Conservation (phyloP, 2,329 filamentous ascomycete species). For the Stromatinia cepivora region DNA sequence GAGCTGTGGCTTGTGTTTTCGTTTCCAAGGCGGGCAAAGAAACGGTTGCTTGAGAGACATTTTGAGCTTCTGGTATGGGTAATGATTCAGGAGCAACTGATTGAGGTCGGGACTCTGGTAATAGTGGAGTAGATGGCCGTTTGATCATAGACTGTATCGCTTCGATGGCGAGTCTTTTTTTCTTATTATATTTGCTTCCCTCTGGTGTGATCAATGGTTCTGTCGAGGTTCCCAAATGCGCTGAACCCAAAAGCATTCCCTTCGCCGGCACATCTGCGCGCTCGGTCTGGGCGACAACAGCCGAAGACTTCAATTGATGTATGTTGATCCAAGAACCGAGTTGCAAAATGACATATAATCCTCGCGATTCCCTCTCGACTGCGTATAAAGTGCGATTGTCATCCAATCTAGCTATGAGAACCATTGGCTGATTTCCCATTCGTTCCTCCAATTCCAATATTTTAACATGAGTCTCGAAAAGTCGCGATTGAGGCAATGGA, state of each 20-base stretch:
- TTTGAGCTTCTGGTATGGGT: slow-evolving; percentile 21
- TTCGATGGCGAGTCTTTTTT: slow-evolving; percentile 60
- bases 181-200: slow-evolving; percentile 45
- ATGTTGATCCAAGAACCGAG: slow-evolving; percentile 67
- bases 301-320: slow-evolving; percentile 51
- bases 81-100: slow-evolving; percentile 16
- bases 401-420: slow-evolving; percentile 63
- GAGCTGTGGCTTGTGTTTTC: slow-evolving; percentile 43
- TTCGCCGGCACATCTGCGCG: slow-evolving; percentile 37
- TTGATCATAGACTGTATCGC: slow-evolving; percentile 62
- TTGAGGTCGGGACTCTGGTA: slow-evolving; percentile 28
- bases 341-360: slow-evolving; percentile 67
- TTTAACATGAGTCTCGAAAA: slow-evolving; percentile 62
- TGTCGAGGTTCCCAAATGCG: background rate
- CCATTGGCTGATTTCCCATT: slow-evolving; percentile 53
- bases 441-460: slow-evolving; percentile 64
- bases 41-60: slow-evolving; percentile 11
- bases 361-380: slow-evolving; percentile 62
- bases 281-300: slow-evolving; percentile 49
- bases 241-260: background rate
- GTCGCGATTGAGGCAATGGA: slow-evolving; percentile 53
- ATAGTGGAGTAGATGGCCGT: slow-evolving; percentile 41
- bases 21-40: slow-evolving; percentile 1
- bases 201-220: slow-evolving; percentile 28
- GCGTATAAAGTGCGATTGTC: slow-evolving; percentile 56